A percentile compares a stretch with the other conserved stretches of the same genome.
These are phyloP conservation scores for Microstegium vimineum DNA, from an alignment of 176 grass and related monocot genomes.

Conservation along the genomic window DNA sequence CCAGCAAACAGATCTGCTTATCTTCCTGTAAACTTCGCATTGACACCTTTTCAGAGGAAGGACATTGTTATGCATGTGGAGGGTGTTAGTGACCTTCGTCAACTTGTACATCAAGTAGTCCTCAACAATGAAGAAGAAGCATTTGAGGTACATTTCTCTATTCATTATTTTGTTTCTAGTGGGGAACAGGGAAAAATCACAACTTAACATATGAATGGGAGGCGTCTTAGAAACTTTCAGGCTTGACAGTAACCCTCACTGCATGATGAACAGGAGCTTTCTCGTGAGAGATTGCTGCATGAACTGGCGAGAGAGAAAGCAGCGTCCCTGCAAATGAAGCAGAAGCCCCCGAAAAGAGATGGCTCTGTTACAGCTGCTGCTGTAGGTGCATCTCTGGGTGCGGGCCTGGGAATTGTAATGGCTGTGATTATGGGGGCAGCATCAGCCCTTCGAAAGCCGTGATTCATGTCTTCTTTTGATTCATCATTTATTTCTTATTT, in stretches of 20 bases:
- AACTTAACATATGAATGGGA: neutral
- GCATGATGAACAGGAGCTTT: conserved; percentile 51
- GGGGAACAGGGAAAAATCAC: neutral
- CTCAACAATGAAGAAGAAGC: conserved; percentile 62
- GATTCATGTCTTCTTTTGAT: conserved; percentile 14
- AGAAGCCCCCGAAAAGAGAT: conserved; percentile 50
- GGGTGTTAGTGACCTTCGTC: conserved; percentile 60
- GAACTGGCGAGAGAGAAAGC: conserved; percentile 62
- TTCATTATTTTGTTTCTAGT: neutral
- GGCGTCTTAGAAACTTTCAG: neutral
- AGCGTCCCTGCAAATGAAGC: conserved; percentile 32
- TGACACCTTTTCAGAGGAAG: conserved; percentile 64
- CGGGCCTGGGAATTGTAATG: conserved; percentile 86
- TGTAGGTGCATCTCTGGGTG: conserved; percentile 84
- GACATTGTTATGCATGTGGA: conserved; percentile 67
- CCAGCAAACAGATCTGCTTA: conserved; percentile 22
- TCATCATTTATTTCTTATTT: neutral
- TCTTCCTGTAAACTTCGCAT: conserved; percentile 43
- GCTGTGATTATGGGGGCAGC: conserved; percentile 93
- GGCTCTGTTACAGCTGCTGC: conserved; percentile 79
- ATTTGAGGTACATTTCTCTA: conserved; percentile 58
- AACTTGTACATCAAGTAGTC: conserved; percentile 63
- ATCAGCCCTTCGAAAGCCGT: conserved; percentile 82
- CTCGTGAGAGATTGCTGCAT: conserved; percentile 55
- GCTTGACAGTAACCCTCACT: neutral